A percentile compares a stretch with the other conserved stretches of the same genome.
Conservation (phyloP, 352 stramenopile genomes). For the Globisporangium ultimum region DNA sequence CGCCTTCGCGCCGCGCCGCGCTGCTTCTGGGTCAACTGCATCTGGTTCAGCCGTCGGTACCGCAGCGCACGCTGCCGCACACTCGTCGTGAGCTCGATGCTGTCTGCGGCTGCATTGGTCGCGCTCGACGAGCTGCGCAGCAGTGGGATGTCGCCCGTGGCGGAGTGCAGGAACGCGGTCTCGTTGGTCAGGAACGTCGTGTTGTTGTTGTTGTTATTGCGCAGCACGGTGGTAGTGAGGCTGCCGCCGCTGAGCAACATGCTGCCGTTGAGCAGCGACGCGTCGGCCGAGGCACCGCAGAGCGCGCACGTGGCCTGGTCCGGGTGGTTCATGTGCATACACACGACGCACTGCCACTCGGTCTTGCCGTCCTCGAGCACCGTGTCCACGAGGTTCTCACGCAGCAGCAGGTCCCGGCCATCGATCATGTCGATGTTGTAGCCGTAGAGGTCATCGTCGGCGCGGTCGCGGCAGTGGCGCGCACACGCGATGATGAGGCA, state of each 20-base stretch:
- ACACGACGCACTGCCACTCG: slow-evolving; percentile 78
- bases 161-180: slow-evolving; percentile 11
- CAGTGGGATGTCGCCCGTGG: slow-evolving; percentile 17
- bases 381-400: slow-evolving; percentile 66
- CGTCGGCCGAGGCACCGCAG: slow-evolving; percentile 60
- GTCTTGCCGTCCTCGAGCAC: slow-evolving; percentile 52
- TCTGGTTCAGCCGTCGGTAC: slow-evolving; percentile 62
- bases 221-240: slow-evolving; percentile 16
- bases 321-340: slow-evolving; percentile 71
- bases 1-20: slow-evolving; percentile 43
- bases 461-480: slow-evolving; percentile 25
- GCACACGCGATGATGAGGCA: slow-evolving; percentile 40
- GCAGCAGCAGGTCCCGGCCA: slow-evolving; percentile 41
- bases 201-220: slow-evolving; percentile 7
- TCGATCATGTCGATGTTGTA: slow-evolving; percentile 56
- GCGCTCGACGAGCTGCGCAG: slow-evolving; percentile 16
- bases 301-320: slow-evolving; percentile 56
- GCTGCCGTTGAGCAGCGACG: slow-evolving; percentile 37
- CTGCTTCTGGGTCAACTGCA: slow-evolving; percentile 69
- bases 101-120: slow-evolving; percentile 5
- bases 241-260: slow-evolving; percentile 24
- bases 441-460: slow-evolving; percentile 28
- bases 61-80: slow-evolving; percentile 52
- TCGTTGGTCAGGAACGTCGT: slow-evolving; percentile 17
- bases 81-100: slow-evolving; percentile 29